A percentile compares a stretch with the other conserved stretches of the same genome.
phyloP scores from a whole-genome alignment of 257 asterid genomes.

The Marsdenia floribunda region DNA sequence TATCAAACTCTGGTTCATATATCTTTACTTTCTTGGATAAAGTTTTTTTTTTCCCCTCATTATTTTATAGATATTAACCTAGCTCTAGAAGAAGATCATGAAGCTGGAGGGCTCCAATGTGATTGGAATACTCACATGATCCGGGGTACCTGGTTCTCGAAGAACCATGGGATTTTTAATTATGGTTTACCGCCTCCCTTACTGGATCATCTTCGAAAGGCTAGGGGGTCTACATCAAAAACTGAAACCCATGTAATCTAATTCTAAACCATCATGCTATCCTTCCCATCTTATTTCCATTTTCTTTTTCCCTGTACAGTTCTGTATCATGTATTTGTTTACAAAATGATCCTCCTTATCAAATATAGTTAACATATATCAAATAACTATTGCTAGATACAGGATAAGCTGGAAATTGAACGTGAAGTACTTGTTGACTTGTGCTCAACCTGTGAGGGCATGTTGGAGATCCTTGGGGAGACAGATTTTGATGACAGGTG shows the following conservation, averaged over 20 bases:
- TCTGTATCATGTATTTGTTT: background rate
- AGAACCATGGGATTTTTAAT: constrained; percentile 50
- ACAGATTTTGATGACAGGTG: constrained; percentile 53
- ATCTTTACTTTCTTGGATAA: background rate
- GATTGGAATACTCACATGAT: constrained; percentile 81
- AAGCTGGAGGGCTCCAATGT: constrained; percentile 20
- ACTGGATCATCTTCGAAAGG: constrained; percentile 57
- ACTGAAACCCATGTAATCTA: constrained; percentile 37
- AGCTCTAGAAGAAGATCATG: constrained; percentile 38
- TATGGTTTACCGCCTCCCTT: constrained; percentile 75
- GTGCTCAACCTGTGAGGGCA: constrained; percentile 51
- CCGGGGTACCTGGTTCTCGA: constrained; percentile 86
- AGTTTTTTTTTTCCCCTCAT: background rate
- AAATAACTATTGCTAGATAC: constrained; percentile 29
- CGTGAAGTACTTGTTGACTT: constrained; percentile 51
- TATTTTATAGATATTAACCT: constrained; percentile 51
- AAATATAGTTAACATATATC: background rate
- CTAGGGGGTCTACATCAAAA: constrained; percentile 32
- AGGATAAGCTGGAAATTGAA: constrained; percentile 59
- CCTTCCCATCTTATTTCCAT: constrained; percentile 7
- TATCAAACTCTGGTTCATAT: background rate
- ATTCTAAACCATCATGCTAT: background rate
- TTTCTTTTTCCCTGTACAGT: constrained; percentile 10
- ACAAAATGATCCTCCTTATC: background rate
- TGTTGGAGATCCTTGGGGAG: constrained; percentile 54